Conservation (phyloP, 495 filamentous ascomycete genomes). For the Penicillium bovifimosum region DNA sequence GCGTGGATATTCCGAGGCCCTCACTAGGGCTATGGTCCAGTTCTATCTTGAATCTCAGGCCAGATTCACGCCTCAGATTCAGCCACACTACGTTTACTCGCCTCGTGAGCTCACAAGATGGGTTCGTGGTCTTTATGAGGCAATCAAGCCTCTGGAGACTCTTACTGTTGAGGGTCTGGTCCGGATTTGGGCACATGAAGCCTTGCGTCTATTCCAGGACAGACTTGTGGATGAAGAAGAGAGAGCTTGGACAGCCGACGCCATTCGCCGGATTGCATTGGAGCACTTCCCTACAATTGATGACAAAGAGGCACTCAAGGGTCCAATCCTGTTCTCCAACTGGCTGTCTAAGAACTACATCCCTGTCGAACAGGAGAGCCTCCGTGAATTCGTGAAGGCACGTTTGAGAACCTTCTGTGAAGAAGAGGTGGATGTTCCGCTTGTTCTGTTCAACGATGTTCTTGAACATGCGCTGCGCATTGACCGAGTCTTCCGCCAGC, state of each 20-base stretch:
- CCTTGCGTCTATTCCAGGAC: slow-evolving; percentile 92
- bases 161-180: slow-evolving; percentile 87
- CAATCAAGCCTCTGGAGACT: slow-evolving; percentile 84
- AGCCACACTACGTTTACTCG: slow-evolving; percentile 98
- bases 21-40: slow-evolving; percentile 97
- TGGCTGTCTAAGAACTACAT: slow-evolving; percentile 99
- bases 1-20: slow-evolving; percentile 87
- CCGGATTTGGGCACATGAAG: slow-evolving; percentile 97
- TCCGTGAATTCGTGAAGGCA: slow-evolving; percentile 96
- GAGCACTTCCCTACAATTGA: slow-evolving; percentile 93
- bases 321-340: slow-evolving; percentile 95
- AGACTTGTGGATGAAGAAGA: slow-evolving; percentile 91
- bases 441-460: slow-evolving; percentile 97
- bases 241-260: slow-evolving; percentile 87
- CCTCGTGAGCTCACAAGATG: slow-evolving; percentile 96
- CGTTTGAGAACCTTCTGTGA: slow-evolving; percentile 97
- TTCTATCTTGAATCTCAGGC: slow-evolving; percentile 92
- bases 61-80: slow-evolving; percentile 89
- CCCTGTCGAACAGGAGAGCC: slow-evolving; percentile 86
- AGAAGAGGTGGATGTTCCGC: slow-evolving; percentile 96
- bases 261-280: slow-evolving; percentile 74
- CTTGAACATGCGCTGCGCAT: slow-evolving; percentile 96
- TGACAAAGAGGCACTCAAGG: slow-evolving; percentile 78
- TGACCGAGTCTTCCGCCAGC: slow-evolving; percentile 96
- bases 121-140: slow-evolving; percentile 96